Evolutionary conservation across 2,329 filamentous ascomycete genomes (phyloP).

Genomic region (Fonsecaea multimorphosa): DNA sequence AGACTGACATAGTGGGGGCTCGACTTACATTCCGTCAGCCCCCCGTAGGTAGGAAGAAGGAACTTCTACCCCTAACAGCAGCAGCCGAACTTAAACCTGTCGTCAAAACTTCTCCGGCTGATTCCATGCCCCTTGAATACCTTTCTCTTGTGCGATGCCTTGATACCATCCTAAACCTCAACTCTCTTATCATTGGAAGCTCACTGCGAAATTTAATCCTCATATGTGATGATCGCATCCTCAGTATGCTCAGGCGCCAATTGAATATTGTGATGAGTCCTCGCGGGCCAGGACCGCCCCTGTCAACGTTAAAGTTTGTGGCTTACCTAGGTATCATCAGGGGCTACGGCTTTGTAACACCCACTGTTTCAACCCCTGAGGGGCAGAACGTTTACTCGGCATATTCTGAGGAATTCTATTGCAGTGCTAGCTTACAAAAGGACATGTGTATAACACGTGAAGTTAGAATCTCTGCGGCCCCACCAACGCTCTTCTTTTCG

Average conservation of each 20-base stretch:
- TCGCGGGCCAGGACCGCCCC: background rate
- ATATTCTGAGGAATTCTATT: background rate
- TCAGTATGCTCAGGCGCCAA: constrained; percentile 2
- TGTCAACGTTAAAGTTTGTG: constrained; percentile 3
- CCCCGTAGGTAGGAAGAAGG: constrained; percentile 10
- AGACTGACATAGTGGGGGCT: background rate
- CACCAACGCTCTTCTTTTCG: background rate
- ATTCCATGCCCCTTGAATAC: background rate
- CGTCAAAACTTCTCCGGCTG: constrained; percentile 2
- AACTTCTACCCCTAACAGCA: background rate
- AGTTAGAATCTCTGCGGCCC: background rate
- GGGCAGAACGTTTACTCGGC: constrained; percentile 4
- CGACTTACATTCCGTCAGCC: background rate
- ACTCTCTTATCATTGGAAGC: constrained; percentile 11
- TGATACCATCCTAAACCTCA: constrained; percentile 4
- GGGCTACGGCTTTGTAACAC: constrained; percentile 17
- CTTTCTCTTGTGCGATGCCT: constrained; percentile 9
- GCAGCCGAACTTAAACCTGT: constrained; percentile 1
- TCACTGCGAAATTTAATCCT: constrained; percentile 15
- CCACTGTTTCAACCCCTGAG: constrained; percentile 18
- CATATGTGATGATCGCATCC: constrained; percentile 15
- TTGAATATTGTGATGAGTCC: background rate
- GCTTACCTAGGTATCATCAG: constrained; percentile 16
- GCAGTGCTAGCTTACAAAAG: background rate
- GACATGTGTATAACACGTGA: background rate